Base-by-base conservation (phyloP, 2,329 filamentous ascomycete species). In the Phyllosticta paracitricarpa region DNA sequence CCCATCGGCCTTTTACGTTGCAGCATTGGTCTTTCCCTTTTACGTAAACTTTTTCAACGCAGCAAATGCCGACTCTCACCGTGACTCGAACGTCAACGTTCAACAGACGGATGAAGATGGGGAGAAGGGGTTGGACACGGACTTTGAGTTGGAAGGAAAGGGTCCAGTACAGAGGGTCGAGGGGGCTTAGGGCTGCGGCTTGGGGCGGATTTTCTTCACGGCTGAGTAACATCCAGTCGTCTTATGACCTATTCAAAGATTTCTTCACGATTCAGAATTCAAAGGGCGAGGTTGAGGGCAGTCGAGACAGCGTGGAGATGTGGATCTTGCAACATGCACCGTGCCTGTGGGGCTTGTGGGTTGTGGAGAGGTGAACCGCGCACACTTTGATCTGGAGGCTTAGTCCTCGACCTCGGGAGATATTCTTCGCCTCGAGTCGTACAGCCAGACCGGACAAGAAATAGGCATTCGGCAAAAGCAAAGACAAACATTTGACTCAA, bases 1-100 rank as follows among this genome's bases (percentile, higher is more conserved):
- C 24, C 65, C 64, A 1, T 64, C 65, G 2, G 62, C 63, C 12
- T 66, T 66, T 30, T 65, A 66, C 54, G 62, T 66, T 14, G 56
- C 59, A 12, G 63, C 63, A 4, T 64, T 58, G 60, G 54, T 66
- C 19, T 66, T 63, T 28, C 65, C 65, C 0, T 28, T 66, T 0
- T 66, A 66, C 59, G 35, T 57, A 6, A 65, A 64, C 51, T 55
- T 64, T 7, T 65, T 62, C 59, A 65, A 65, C 51, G 54, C 12
- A 22, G 48, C 63, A n/a, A 57, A 57, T 24, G 26, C 62, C 26
- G 63, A 63, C 30, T 59, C 53, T 28, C 62, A 64, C 51, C 53
- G 63, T 17, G 59, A 30, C 6, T 58, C 61, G 8, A 51, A 63
- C 28, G 26, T 64, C 19, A 64, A 64, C 22, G 48, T 63, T 33